These are phyloP conservation scores for Vigna angularis DNA, from an alignment of 306 rosid genomes.

Conservation along the genomic window DNA sequence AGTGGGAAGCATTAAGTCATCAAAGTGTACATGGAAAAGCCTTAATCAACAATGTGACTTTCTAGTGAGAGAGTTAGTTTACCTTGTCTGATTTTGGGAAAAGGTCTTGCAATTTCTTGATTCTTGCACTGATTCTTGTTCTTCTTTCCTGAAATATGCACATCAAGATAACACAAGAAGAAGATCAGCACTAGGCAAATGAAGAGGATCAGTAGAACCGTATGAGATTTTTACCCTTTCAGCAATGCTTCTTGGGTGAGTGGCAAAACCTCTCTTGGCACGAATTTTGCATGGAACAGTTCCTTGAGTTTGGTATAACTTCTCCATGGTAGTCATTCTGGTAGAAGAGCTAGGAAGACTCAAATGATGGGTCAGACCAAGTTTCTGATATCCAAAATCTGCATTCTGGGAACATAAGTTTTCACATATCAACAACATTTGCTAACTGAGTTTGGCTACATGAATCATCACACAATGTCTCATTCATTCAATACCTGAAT, in stretches of 20 bases:
- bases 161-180: constrained; percentile 13
- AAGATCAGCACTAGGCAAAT: neutral
- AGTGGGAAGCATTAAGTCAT: constrained; percentile 25
- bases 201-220: too few relatives aligned
- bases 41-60: neutral
- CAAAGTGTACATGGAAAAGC: constrained; percentile 1
- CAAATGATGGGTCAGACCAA: constrained; percentile 67
- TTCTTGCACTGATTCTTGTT: constrained; percentile 80
- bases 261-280: constrained; percentile 94
- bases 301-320: constrained; percentile 61
- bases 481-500: constrained; percentile 54
- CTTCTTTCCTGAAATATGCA: constrained; percentile 74
- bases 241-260: constrained; percentile 98
- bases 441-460: neutral
- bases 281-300: constrained; percentile 78
- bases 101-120: constrained; percentile 78
- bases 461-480: neutral
- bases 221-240: constrained; percentile 69
- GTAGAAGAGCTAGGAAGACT: constrained; percentile 66
- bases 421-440: constrained; percentile 15
- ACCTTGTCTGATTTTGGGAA: constrained; percentile 94
- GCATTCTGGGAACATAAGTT: constrained; percentile 45
- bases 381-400: constrained; percentile 52
- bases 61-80: constrained; percentile 16
- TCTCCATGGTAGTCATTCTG: constrained; percentile 54